Percentiles rank a stretch among this genome's conserved stretches.
Conservation (phyloP, 2,329 filamentous ascomycete genomes). For the Karstenula rhodostoma region DNA sequence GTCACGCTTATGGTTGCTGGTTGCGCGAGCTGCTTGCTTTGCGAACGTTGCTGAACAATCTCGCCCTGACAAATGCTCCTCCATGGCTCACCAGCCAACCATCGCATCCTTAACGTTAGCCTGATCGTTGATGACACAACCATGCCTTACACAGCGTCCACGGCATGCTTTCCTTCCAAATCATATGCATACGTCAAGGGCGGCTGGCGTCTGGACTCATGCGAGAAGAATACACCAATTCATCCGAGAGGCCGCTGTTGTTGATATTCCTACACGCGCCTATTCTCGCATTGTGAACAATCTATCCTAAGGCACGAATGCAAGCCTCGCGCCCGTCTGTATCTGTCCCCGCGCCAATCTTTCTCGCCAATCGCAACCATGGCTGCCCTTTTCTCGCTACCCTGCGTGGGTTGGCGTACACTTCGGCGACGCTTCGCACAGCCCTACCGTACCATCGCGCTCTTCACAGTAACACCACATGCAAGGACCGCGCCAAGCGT, state of each 20-base stretch:
- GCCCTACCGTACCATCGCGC: conserved; percentile 30
- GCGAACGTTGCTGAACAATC: conserved; percentile 39
- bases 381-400: conserved; percentile 32
- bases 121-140: conserved; percentile 23
- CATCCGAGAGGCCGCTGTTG: not conserved
- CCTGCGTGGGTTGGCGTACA: conserved; percentile 13
- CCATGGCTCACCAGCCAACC: conserved; percentile 1
- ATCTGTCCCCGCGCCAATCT: not conserved
- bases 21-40: conserved; percentile 32
- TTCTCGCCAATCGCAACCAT: conserved; percentile 10
- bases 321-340: conserved; percentile 12
- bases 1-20: conserved; percentile 28
- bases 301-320: not conserved
- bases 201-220: not conserved
- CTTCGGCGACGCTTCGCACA: conserved; percentile 25
- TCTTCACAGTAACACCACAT: conserved; percentile 19
- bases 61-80: conserved; percentile 33
- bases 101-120: conserved; percentile 14
- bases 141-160: conserved; percentile 9
- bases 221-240: not conserved
- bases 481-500: conserved; percentile 21
- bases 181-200: not conserved
- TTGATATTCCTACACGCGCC: not conserved
- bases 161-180: not conserved
- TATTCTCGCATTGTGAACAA: not conserved